Evolutionary conservation across 2,329 filamentous ascomycete genomes (phyloP).

Genomic region (Verticillium klebahnii): DNA sequence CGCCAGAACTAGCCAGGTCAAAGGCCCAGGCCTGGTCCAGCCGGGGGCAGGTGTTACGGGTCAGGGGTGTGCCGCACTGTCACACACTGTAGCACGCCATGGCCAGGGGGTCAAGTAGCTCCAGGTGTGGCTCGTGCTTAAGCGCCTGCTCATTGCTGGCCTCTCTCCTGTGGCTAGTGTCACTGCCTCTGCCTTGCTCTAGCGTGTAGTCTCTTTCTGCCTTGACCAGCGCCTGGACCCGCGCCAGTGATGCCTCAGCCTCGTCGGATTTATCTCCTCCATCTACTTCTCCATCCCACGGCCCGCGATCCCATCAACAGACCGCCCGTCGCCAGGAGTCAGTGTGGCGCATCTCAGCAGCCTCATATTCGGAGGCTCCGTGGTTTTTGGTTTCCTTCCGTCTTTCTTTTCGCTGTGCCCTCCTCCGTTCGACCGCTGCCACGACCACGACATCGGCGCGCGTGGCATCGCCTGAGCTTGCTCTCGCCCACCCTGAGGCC

Average conservation of each 20-base stretch:
- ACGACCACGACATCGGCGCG: background rate
- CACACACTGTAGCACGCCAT: background rate
- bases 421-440: background rate
- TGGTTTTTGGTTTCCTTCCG: background rate
- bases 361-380: background rate
- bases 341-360: conserved; percentile 5
- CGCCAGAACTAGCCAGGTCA: background rate
- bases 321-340: background rate
- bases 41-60: background rate
- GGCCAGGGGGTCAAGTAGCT: background rate
- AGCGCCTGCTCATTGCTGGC: background rate
- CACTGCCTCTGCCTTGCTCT: background rate
- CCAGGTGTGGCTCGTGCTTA: background rate
- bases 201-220: conserved; percentile 4
- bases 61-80: background rate
- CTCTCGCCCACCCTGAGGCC: background rate
- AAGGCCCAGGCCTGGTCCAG: background rate
- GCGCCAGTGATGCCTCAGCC: conserved; percentile 8
- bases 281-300: conserved; percentile 8
- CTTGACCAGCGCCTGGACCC: background rate
- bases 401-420: background rate
- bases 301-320: background rate
- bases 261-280: conserved; percentile 8
- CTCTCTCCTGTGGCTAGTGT: background rate
- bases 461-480: background rate